Evolutionary conservation across 2,329 filamentous ascomycete genomes (phyloP), one percentile per base, ranked within the genome.

Genomic region (Aspergillus floridensis): DNA sequence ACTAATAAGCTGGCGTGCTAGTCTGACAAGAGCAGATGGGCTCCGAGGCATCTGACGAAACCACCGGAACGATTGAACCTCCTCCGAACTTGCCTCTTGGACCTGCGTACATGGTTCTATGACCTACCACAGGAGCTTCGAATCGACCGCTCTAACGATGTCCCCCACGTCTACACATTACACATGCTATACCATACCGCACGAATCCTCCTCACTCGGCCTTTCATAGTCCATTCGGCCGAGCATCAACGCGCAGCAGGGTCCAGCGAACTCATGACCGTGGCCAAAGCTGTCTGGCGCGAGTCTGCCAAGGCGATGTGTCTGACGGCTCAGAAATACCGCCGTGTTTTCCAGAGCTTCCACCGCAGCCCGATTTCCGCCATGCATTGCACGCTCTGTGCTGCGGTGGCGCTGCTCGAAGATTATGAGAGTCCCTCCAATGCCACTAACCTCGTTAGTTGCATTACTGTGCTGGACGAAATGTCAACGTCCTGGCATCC

Each of bases 121-220:
- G 72, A 76, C 51, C 66, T 76, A 3, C 65, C 73, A 1, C 62
- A 65, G 1, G 65, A 68, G 19, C 65, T 76, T 0, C 69, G 70
- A 26, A 65, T 74, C 31, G 70, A 74, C 31, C 65, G 63, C 6
- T 50, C 57, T 52, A 64, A 63, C 5, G 62, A 58, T 4, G 62
- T 71, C 7, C 71, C 74, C 0, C 72, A 73, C 53, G 64, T 65
- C 6, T 76, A 75, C 49, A 72, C 65, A 1, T 62, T 75, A 19
- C 70, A 67, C 51, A 76, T 76, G 73, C 60, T 72, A 11, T 75
- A 74, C 55, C 70, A 76, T 47, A 76, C 72, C 3, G 65, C 68
- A 11, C 61, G 65, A 31, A 71, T 75, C 6, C 63, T 76, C 16
- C 69, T 76, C 16, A 66, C 68, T 29, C 71, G 68, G 14, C 72